Conservation (phyloP, 257 asterid genomes). For the Nyctanthes arbortristis region DNA sequence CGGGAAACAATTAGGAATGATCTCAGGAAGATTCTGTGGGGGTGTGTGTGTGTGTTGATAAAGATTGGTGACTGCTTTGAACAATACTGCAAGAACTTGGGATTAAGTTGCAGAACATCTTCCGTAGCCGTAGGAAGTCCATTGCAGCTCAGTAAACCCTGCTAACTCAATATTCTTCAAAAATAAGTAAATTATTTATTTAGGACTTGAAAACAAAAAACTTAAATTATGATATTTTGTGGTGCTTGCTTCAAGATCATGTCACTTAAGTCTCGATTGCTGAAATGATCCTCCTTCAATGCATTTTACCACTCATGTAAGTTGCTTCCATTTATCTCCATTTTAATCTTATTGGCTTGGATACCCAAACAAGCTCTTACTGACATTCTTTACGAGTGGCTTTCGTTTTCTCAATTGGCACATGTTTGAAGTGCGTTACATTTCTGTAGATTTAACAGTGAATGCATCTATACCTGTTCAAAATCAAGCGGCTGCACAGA, state of each 20-base stretch:
- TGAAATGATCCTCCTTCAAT: neutral
- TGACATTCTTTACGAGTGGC: neutral
- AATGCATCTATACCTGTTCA: constrained; percentile 72
- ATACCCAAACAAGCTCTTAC: constrained; percentile 6
- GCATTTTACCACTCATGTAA: neutral
- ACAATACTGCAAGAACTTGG: neutral
- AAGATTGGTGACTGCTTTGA: neutral
- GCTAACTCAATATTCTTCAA: neutral
- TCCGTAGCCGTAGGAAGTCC: neutral
- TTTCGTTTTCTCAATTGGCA: constrained; percentile 5
- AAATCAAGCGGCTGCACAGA: constrained; percentile 90
- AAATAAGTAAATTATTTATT: neutral
- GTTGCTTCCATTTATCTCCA: neutral
- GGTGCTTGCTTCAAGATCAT: neutral
- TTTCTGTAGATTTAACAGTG: constrained; percentile 43
- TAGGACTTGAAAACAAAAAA: neutral
- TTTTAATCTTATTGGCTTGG: constrained; percentile 1
- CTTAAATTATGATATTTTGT: neutral
- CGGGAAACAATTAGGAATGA: neutral
- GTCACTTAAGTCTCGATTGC: neutral
- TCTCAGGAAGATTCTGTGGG: neutral
- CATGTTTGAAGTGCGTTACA: constrained; percentile 14
- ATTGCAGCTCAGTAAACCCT: neutral
- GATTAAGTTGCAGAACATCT: neutral
- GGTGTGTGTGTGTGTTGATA: neutral